Percentiles rank a stretch among this genome's conserved stretches.
Conservation (phyloP, 805 yeast genomes). For the Komagataella populi region DNA sequence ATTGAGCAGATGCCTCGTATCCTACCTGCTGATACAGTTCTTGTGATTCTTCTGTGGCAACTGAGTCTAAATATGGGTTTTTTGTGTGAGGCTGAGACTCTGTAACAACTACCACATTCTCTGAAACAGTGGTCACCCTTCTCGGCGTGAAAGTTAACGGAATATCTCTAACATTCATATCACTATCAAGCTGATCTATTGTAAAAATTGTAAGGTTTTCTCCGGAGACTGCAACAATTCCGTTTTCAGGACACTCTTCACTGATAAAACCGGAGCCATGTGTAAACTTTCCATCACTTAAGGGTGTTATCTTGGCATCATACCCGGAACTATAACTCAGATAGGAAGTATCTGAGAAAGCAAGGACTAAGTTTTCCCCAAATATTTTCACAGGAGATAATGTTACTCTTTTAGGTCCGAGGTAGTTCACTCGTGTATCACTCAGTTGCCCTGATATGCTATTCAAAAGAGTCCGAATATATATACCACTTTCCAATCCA, state of each 20-base stretch:
- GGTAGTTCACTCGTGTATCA: conserved; percentile 53
- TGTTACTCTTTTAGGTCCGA: conserved; percentile 56
- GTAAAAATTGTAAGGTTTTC: conserved; percentile 41
- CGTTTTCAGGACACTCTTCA: conserved; percentile 44
- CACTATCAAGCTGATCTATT: conserved; percentile 24
- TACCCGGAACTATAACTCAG: conserved; percentile 25
- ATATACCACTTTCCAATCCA: conserved; percentile 79
- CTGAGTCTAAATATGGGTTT: conserved; percentile 16
- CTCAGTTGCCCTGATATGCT: conserved; percentile 42
- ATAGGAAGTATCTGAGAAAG: conserved; percentile 44
- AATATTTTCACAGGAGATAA: conserved; percentile 24
- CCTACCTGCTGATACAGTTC: conserved; percentile 34
- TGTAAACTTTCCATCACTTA: conserved; percentile 25
- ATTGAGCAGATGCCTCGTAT: conserved; percentile 14
- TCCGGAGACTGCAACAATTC: conserved; percentile 49
- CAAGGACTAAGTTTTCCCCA: conserved; percentile 25
- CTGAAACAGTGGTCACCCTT: conserved; percentile 8
- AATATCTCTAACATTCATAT: conserved; percentile 21
- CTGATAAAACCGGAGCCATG: conserved; percentile 43
- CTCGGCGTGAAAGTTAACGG: conserved; percentile 40
- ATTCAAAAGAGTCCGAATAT: conserved; percentile 50
- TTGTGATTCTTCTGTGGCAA: conserved; percentile 15
- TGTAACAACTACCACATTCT: conserved; percentile 19
- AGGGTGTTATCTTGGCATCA: conserved; percentile 32
- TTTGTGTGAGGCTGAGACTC: conserved; percentile 29